Conservation (phyloP, 495 filamentous ascomycete species). For the Apodospora peruviana region DNA sequence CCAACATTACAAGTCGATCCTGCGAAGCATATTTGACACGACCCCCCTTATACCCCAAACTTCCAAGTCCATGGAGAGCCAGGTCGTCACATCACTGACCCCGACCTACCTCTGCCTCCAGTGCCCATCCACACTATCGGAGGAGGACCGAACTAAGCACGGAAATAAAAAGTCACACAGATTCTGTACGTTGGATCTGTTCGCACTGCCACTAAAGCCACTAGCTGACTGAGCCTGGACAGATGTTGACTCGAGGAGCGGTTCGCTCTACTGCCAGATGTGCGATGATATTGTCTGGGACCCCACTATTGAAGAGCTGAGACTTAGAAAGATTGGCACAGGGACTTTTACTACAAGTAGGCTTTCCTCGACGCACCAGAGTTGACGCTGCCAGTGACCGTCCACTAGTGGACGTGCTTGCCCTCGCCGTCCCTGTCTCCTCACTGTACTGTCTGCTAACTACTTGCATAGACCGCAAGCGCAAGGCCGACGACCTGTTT, state of each 20-base stretch:
- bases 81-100: constrained; percentile 43
- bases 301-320: constrained; percentile 68
- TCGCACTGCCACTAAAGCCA: neutral
- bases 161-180: constrained; percentile 52
- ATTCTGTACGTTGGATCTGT: constrained; percentile 51
- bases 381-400: neutral
- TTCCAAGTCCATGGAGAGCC: constrained; percentile 38
- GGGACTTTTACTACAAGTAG: constrained; percentile 42
- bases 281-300: constrained; percentile 88
- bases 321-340: constrained; percentile 52
- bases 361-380: neutral
- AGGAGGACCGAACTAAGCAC: constrained; percentile 52
- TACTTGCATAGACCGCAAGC: constrained; percentile 39
- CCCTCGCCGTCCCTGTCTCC: neutral
- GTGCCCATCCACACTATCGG: constrained; percentile 54
- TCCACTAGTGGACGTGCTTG: no score
- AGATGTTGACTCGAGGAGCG: constrained; percentile 81
- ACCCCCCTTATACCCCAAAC: constrained; percentile 45
- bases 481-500: constrained; percentile 57
- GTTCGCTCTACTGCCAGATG: constrained; percentile 72
- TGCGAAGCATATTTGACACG: constrained; percentile 46
- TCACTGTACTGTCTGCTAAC: neutral
- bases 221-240: constrained; percentile 12
- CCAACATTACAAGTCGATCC: constrained; percentile 48
- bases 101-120: constrained; percentile 67